A percentile compares a stretch with the other conserved stretches of the same genome.
phyloP scores from a whole-genome alignment of 768 basidiomycete species.

The Clavulina sp. region DNA sequence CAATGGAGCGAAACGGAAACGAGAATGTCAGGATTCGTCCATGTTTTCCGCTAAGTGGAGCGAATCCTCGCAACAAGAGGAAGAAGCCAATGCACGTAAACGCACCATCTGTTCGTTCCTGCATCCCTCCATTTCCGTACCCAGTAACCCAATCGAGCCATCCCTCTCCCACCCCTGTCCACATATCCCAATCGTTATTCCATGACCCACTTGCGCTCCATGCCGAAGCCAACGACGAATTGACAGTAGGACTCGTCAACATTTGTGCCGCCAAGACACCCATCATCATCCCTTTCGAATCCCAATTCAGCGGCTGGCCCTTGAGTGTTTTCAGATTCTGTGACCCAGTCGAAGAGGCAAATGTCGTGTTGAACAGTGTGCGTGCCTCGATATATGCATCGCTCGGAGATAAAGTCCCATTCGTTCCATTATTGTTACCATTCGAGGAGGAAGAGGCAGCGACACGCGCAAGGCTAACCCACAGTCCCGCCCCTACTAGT shows the following conservation, averaged over 20 bases:
- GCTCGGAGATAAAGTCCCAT: constrained; percentile 20
- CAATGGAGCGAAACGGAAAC: constrained; percentile 2
- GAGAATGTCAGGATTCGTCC: background rate
- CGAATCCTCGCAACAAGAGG: too few species aligned
- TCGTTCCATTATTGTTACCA: constrained; percentile 35
- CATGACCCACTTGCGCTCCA: constrained; percentile 6
- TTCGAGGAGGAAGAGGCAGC: background rate
- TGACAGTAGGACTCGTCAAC: constrained; percentile 39
- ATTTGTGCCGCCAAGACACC: constrained; percentile 63
- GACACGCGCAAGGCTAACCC: constrained; percentile 55
- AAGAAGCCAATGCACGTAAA: too few species aligned
- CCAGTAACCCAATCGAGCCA: constrained; percentile 59
- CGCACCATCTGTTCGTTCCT: constrained; percentile 10
- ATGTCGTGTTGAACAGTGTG: background rate
- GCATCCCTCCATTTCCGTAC: constrained; percentile 36
- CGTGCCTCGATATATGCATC: background rate
- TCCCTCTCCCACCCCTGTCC: constrained; percentile 51
- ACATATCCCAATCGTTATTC: constrained; percentile 35
- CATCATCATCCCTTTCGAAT: constrained; percentile 59
- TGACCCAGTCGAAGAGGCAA: background rate
- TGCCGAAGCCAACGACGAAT: constrained; percentile 24
- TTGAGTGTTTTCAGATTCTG: constrained; percentile 34
- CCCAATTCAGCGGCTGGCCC: constrained; percentile 72
- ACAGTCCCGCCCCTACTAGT: constrained; percentile 54
- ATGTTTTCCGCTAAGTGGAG: background rate